Base-by-base conservation (phyloP, 805 yeast genomes). In the Ogataea pini region DNA sequence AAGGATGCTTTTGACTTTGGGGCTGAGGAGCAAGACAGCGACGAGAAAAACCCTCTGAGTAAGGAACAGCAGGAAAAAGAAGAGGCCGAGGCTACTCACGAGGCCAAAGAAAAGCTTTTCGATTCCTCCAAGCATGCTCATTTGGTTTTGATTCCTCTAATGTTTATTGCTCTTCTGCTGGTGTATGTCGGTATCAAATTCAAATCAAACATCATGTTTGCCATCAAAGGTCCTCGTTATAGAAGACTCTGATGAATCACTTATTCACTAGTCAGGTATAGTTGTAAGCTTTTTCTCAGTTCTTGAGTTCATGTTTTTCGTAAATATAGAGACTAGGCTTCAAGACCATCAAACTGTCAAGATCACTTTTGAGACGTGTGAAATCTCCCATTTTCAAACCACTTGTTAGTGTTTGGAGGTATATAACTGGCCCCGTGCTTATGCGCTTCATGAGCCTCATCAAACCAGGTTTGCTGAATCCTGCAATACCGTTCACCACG, bases 401-500 rank as follows among this genome's bases (percentile, higher is more conserved):
- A 7, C 18, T n/a, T 1, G 34, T 6, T 3, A 53, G 1, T 10
- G 36, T 28, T 3, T 20, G 7, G 2, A 40, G 2, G 16, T 47
- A 34, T 7, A 36, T 29, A 2, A 14, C 13, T 2, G 63, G 65
- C 31, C 50, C 40, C 7, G 41, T 38, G 1, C 22, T n/a, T 6
- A 47, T 10, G 4, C 44, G 41, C 19, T 49, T 27, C 1, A 38
- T 14, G 5, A 37, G n/a, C 2, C 19, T 7, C 6, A 41, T 14
- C 1, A 47, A 10, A 1, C 9, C 17, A 4, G 55, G 46, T 3
- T 58, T 48, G 50, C 73, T 66, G n/a, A 80, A 17, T 4, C 81
- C 76, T 3, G 61, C 53, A 51, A 69, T 78, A 1, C 73, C 77
- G 9, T 67, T 51, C 17, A 76, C 61, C 0, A 69, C 55, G 3